phyloP scores from a whole-genome alignment of 2,329 filamentous ascomycete genomes.

The Trichophyton equinum region DNA sequence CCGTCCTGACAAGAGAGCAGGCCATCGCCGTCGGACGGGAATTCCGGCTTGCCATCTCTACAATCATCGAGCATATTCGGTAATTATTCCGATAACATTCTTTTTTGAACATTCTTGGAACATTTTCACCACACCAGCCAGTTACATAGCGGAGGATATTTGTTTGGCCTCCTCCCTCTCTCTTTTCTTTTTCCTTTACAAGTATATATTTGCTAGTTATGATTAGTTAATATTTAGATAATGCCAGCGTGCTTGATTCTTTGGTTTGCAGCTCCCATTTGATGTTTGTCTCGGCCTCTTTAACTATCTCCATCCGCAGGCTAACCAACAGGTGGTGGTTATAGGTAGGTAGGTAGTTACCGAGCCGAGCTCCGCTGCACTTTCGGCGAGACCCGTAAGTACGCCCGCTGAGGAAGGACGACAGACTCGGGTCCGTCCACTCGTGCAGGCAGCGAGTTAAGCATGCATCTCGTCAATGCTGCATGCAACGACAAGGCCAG shows the following conservation, averaged over 20 bases:
- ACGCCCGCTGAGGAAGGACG: not conserved
- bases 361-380: not conserved
- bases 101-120: too few species aligned
- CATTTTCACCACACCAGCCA: too few species aligned
- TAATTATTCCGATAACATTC: not conserved
- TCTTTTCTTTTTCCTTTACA: too few species aligned
- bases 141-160: not conserved
- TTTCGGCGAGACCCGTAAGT: not conserved
- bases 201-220: too few species aligned
- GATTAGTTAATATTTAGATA: not conserved
- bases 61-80: not conserved
- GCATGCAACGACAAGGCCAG: not conserved
- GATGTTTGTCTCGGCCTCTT: too few species aligned
- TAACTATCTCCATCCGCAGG: too few species aligned
- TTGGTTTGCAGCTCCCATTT: not conserved
- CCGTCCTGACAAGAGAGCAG: not conserved
- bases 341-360: not conserved
- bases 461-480: too few species aligned
- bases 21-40: constrained; percentile 6
- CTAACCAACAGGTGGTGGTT: not conserved
- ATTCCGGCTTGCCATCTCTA: not conserved
- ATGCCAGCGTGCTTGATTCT: not conserved
- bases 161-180: not conserved
- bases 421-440: not conserved
- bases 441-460: too few species aligned